Evolutionary conservation across 2,329 filamentous ascomycete species (phyloP), one percentile per base, ranked within the genome.

Genomic region (Diaporthe citriasiana): DNA sequence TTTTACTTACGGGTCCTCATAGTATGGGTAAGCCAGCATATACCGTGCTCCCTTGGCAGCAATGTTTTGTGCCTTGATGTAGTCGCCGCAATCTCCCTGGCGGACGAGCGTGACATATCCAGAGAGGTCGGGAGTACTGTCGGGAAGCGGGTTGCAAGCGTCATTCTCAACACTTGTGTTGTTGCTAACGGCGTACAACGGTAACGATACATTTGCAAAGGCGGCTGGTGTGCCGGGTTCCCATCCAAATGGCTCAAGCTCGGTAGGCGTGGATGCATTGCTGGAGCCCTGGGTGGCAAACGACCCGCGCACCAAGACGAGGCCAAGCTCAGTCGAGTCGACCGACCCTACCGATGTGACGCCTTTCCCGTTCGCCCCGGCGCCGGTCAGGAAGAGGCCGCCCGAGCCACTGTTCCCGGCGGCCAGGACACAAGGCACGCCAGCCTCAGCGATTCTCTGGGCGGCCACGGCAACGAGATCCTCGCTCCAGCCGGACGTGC

Each of bases 11-110:
- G 50, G 2, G 59, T 63, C 50, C 9, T 55, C 51, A 33, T 38
- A 55, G 50, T 70, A 55, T 51, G 66, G 38, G 33, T 72, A 72
- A 6, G 38, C 47, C 70, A 72, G 15, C 47, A 72, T 45, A 35
- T 72, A 66, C 33, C 38, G 59, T 12, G 59, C 70, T 13, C 59
- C 59, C 33, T 55, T 55, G 42, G 56, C 57, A 19, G 42, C 45
- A 15, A 59, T 27, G 25, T 56, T 72, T 9, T 63, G 33, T 38
- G 42, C 47, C 47, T 72, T 72, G 35, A 38, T 22, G 33, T 25
- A 33, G 47, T 55, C 30, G 13, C 25, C 25, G 40, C 70, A 72
- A 19, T 8, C 22, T 40, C 70, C 70, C 45, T 38, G 56, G 13
- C 70, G 70, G 25, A 68, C 59, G 10, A 72, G 70, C 35, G 40